Evolutionary conservation across 768 basidiomycete species (phyloP).

Genomic region (Dacryopinax spathularia): DNA sequence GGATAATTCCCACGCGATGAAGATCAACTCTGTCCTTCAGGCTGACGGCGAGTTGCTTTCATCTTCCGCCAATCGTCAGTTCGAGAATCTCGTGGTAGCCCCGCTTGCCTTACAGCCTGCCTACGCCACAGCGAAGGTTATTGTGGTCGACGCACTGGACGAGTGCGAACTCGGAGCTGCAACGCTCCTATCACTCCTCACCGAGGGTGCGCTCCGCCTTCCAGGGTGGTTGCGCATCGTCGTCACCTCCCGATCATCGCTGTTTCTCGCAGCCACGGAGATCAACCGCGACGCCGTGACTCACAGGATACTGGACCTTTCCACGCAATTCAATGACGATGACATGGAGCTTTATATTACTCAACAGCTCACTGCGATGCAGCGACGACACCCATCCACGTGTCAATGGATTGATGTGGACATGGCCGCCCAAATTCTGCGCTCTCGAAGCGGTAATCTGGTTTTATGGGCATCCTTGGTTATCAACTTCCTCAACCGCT

Average conservation of each 20-base stretch:
- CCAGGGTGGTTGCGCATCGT: constrained; percentile 9
- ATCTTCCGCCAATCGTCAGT: constrained; percentile 13
- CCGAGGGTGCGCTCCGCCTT: constrained; percentile 10
- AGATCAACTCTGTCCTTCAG: constrained; percentile 7
- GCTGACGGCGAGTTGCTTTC: neutral
- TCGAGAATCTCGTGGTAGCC: constrained; percentile 12
- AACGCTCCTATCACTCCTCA: constrained; percentile 17
- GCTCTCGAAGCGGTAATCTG: too few relatives aligned
- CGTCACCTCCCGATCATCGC: neutral
- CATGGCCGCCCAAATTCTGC: too few relatives aligned
- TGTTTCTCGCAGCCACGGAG: neutral
- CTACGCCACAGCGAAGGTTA: constrained; percentile 13
- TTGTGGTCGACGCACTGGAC: constrained; percentile 29
- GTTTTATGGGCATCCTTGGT: too few relatives aligned
- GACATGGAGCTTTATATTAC: neutral
- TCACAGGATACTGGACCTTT: neutral
- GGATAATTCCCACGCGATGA: neutral
- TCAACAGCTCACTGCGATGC: neutral
- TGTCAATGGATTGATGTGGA: too few relatives aligned
- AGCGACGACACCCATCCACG: too few relatives aligned
- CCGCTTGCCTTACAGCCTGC: constrained; percentile 3
- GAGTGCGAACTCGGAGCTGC: constrained; percentile 18
- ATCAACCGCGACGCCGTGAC: neutral
- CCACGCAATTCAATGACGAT: neutral
- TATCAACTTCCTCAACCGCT: too few relatives aligned